Base-by-base conservation (phyloP, 2,329 filamentous ascomycete genomes). In the Rhexocercosporidium sp. region DNA sequence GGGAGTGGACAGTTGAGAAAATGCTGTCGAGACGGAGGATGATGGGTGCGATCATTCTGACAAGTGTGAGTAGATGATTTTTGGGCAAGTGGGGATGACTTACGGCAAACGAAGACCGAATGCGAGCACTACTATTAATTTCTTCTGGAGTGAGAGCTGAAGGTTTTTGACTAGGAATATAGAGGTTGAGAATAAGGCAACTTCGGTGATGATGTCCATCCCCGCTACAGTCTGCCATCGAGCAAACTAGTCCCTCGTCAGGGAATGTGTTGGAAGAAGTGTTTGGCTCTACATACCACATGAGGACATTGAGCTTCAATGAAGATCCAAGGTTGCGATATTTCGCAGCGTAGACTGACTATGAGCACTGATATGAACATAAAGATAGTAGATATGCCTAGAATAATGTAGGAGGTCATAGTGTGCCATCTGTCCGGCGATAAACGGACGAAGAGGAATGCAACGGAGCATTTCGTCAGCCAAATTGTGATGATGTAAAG, bases 381-480 rank as follows among this genome's bases (percentile, higher is more conserved):
- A 72, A 81, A 81, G 20, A 77, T 67, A 2, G 78, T 79, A 16
- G 79, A 79, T 0, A 76, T 68, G 3, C 64, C 76, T 2, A 84
- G 72, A 11, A 79, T 78, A 1, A 69, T 70, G 69, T 76, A 78
- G 4, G 80, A 77, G 2, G 76, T 74, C 16, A 75, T 62, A 12
- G 77, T 77, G 70, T 84, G 82, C 5, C 69, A 70, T 60, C 78
- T 79, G 31, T 81, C 77, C 7, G 81, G 81, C 3, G 82, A 82
- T 18, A 84, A 75, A 5, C 82, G 81, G 22, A 82, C 74, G 62
- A 82, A 80, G 12, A 84, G 78, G 18, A 80, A 76, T 6, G 79
- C 76, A 44, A 82, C 77, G 9, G 79, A 79, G 63, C 76, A 76
- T 70, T 84, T 84, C 3, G 81, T 81, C 18, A 82, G 74, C 67